Percentiles rank a stretch among this genome's conserved stretches.
Conservation (phyloP, 2,329 filamentous ascomycete genomes). For the Sordariomycetes sp. region DNA sequence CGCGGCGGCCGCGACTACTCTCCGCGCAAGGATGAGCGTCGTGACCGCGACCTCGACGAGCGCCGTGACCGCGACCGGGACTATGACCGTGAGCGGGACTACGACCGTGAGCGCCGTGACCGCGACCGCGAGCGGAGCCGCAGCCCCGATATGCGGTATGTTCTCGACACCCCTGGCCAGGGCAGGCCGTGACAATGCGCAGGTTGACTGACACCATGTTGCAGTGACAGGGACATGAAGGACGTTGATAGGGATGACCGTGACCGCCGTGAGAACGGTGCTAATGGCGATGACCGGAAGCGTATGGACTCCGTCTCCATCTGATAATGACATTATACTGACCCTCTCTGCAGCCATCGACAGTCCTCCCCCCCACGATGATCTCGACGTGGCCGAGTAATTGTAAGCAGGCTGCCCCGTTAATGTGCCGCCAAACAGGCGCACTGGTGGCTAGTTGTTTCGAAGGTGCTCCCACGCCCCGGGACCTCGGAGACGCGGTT, state of each 20-base stretch:
- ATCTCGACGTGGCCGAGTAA: conserved; percentile 86
- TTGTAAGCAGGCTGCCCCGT: not conserved
- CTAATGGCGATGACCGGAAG: conserved; percentile 86
- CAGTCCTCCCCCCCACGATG: conserved; percentile 77
- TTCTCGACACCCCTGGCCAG: not conserved
- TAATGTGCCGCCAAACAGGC: not conserved
- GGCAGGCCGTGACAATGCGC: not conserved
- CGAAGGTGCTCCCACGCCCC: not conserved
- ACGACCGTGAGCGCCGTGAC: conserved; percentile 67
- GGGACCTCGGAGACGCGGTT: not conserved
- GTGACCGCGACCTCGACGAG: conserved; percentile 66
- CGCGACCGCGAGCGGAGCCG: conserved; percentile 67
- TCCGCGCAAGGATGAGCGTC: conserved; percentile 77
- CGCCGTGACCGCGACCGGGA: conserved; percentile 53
- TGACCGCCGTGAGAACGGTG: conserved; percentile 61
- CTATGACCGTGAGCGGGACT: conserved; percentile 59
- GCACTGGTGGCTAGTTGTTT: not conserved
- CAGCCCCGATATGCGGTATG: conserved; percentile 50
- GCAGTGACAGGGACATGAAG: conserved; percentile 39
- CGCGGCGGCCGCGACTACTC: conserved; percentile 69
- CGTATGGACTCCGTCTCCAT: conserved; percentile 16
- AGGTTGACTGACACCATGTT: conserved; percentile 2
- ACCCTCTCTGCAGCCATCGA: conserved; percentile 40
- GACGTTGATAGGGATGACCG: conserved; percentile 55
- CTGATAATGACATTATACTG: conserved; percentile 9